These are phyloP conservation scores for Xylariales sp. DNA, from an alignment of 2,329 filamentous ascomycete genomes.

Conservation along the genomic window DNA sequence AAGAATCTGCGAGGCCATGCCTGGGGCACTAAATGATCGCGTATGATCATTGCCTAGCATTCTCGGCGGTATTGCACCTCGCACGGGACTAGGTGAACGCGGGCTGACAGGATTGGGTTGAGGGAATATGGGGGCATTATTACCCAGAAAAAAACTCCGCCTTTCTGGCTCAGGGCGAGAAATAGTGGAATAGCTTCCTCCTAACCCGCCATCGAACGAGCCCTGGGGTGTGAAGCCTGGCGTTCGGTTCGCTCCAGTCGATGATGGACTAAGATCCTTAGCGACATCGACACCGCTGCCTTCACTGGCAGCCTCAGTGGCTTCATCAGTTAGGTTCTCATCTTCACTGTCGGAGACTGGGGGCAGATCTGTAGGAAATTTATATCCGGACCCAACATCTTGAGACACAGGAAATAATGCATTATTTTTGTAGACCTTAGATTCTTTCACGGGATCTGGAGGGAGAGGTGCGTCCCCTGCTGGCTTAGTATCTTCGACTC, in stretches of 20 bases:
- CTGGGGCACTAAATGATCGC: conserved; percentile 70
- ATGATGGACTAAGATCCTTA: conserved; percentile 70
- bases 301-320: conserved; percentile 60
- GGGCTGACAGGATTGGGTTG: conserved; percentile 68
- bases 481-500: conserved; percentile 38
- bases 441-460: conserved; percentile 52
- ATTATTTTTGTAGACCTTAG: conserved; percentile 48
- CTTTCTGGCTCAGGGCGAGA: conserved; percentile 59
- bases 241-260: conserved; percentile 58
- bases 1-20: conserved; percentile 67
- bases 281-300: conserved; percentile 73
- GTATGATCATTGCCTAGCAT: conserved; percentile 61
- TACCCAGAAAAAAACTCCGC: conserved; percentile 62
- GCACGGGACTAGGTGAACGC: conserved; percentile 78
- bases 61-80: conserved; percentile 65
- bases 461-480: conserved; percentile 55
- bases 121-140: conserved; percentile 64
- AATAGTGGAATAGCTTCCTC: conserved; percentile 60
- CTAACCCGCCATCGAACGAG: conserved; percentile 64
- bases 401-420: conserved; percentile 35
- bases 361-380: conserved; percentile 48
- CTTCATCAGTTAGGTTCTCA: conserved; percentile 54
- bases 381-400: conserved; percentile 43
- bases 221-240: conserved; percentile 67
- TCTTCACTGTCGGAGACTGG: conserved; percentile 54